phyloP scores from a whole-genome alignment of 495 filamentous ascomycete species.

The Penicillium goetzii region DNA sequence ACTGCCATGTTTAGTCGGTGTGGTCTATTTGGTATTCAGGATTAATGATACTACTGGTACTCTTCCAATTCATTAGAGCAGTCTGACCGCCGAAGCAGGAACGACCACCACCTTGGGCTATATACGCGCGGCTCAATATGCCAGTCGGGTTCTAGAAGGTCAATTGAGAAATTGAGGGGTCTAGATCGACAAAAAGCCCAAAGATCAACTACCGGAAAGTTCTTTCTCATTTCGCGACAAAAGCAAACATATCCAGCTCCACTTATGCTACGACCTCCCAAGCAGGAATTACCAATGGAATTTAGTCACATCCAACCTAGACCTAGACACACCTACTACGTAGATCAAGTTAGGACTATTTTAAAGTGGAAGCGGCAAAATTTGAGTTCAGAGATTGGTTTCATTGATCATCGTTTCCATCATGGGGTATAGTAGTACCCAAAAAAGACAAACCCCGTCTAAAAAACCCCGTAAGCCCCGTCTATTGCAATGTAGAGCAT shows the following conservation, averaged over 20 bases:
- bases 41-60: background rate
- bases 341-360: background rate
- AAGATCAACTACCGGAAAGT: background rate
- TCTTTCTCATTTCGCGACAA: background rate
- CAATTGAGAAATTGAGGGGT: background rate
- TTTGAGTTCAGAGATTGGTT: background rate
- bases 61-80: background rate
- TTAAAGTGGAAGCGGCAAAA: background rate
- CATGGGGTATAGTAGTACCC: background rate
- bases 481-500: background rate
- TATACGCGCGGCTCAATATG: background rate
- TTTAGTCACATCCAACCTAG: background rate
- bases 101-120: background rate
- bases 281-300: background rate
- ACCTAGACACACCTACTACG: background rate
- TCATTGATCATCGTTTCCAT: constrained; percentile 3
- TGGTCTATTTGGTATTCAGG: background rate
- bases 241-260: constrained; percentile 1
- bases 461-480: background rate
- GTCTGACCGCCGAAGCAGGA: background rate
- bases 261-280: background rate
- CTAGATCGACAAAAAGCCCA: background rate
- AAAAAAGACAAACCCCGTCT: background rate
- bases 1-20: background rate
- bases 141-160: background rate